These are phyloP conservation scores for Durusdinium trenchii DNA, from an alignment of 73 alveolate species.

Conservation along the genomic window DNA sequence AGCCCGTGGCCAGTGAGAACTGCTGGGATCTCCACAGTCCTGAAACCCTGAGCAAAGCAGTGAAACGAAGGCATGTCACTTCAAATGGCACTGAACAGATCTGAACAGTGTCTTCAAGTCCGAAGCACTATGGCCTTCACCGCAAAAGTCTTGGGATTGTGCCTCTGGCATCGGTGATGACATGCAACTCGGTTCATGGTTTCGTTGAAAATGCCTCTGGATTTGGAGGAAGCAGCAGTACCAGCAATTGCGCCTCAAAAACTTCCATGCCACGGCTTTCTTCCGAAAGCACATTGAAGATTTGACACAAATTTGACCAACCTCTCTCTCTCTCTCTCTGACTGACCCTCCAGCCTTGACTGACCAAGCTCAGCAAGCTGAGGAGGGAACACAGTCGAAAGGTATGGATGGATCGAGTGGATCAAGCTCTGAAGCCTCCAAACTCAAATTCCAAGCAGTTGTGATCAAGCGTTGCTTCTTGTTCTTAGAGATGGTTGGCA, in stretches of 20 bases:
- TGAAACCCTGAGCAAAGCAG: not conserved
- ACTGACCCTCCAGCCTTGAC: not conserved
- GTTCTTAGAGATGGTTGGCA: not conserved
- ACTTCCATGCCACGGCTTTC: not conserved
- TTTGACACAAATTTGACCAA: no score
- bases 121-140: not conserved
- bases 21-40: conserved; percentile 43
- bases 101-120: not conserved
- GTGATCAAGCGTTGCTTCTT: not conserved
- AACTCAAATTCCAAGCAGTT: not conserved
- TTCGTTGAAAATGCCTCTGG: conserved; percentile 25
- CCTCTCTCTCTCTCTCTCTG: not conserved
- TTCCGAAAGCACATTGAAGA: not conserved
- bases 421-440: conserved; percentile 44
- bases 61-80: not conserved
- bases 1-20: conserved; percentile 21
- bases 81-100: not conserved
- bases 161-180: not conserved
- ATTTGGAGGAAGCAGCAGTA: conserved; percentile 54
- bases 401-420: conserved; percentile 42
- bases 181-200: not conserved
- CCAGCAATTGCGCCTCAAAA: conserved; percentile 62
- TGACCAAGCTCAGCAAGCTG: not conserved
- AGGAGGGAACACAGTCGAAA: conserved; percentile 28
- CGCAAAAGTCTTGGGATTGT: not conserved